Conservation (phyloP, 179 eudicot genomes). For the Silene vulgaris region DNA sequence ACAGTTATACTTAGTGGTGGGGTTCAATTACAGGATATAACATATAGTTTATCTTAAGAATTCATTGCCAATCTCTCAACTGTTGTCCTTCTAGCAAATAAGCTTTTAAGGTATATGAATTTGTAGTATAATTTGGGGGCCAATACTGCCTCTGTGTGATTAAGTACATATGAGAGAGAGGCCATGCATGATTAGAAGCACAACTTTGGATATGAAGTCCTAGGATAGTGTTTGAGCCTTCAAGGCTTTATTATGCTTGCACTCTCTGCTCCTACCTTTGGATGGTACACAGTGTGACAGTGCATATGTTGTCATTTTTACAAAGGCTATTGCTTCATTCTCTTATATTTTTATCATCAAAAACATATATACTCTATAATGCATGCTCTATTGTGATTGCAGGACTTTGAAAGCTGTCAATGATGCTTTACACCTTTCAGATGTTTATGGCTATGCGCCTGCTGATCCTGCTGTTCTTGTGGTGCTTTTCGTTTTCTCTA, state of each 20-base stretch:
- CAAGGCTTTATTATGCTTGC: constrained; percentile 4
- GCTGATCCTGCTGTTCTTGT: constrained; percentile 53
- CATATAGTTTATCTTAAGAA: not conserved
- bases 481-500: constrained; percentile 56
- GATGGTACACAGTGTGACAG: not conserved
- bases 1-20: not conserved
- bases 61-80: constrained; percentile 5
- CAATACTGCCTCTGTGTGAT: not conserved
- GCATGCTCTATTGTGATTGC: constrained; percentile 29
- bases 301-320: not conserved
- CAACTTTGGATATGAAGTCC: not conserved
- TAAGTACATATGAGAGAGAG: not conserved
- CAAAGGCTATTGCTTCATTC: not conserved
- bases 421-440: constrained; percentile 59
- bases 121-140: not conserved
- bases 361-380: constrained; percentile 8
- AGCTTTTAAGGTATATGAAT: not conserved
- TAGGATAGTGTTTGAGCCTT: not conserved
- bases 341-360: not conserved
- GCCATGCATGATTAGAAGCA: not conserved
- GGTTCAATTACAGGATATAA: not conserved
- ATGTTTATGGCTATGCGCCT: constrained; percentile 47
- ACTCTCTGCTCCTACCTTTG: constrained; percentile 5
- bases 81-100: not conserved
- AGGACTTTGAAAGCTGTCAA: constrained; percentile 67